Evolutionary conservation across 306 rosid species (phyloP).

Genomic region (Lathyrus sativus): DNA sequence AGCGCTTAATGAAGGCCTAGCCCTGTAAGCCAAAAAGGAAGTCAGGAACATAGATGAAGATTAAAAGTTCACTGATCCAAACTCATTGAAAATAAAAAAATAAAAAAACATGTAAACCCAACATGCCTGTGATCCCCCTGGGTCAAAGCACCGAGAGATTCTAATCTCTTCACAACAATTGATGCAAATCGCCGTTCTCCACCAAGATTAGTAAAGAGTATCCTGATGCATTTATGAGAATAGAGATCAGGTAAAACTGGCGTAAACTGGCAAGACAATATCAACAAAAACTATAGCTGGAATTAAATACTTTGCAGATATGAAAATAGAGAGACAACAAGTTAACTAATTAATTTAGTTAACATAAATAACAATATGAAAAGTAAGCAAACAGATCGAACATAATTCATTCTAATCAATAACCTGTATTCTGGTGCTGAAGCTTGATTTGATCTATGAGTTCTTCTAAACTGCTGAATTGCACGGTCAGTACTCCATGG

Average conservation of each 20-base stretch:
- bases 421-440: constrained; percentile 98
- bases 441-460: constrained; percentile 98
- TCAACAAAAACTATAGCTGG: constrained; percentile 8
- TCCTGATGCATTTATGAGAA: constrained; percentile 54
- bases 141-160: constrained; percentile 96
- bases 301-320: constrained; percentile 26
- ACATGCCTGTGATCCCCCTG: constrained; percentile 98
- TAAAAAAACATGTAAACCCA: constrained; percentile 35
- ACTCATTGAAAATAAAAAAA: background rate
- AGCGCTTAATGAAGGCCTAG: constrained; percentile 88
- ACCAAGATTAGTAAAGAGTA: constrained; percentile 92
- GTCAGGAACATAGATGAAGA: constrained; percentile 41
- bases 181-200: constrained; percentile 99
- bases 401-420: constrained; percentile 8
- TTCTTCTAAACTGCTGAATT: constrained; percentile 98
- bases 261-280: constrained; percentile 5
- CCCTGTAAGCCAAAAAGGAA: constrained; percentile 62
- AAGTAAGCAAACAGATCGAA: constrained; percentile 25
- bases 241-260: constrained; percentile 25
- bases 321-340: constrained; percentile 14
- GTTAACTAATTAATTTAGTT: background rate
- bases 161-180: constrained; percentile 95
- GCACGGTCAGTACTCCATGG: constrained; percentile 99
- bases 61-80: constrained; percentile 31
- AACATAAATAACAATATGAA: constrained; percentile 10